Base-by-base conservation (phyloP, 2,329 filamentous ascomycete species). In the Colletotrichum brevisporum region DNA sequence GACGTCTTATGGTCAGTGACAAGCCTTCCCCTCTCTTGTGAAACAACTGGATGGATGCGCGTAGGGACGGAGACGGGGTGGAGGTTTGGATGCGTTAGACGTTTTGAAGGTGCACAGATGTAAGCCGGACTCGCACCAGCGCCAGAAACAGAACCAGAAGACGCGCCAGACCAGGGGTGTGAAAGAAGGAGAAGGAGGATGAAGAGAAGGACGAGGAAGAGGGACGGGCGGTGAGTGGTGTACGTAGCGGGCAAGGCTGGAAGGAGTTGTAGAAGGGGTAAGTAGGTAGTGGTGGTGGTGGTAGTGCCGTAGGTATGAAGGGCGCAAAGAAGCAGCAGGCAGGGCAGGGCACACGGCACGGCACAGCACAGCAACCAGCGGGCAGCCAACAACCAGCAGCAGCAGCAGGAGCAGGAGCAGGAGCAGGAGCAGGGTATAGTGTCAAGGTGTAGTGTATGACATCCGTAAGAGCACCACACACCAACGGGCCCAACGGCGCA, bases 21-120 rank as follows among this genome's bases (percentile, higher is more conserved):
- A 65, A 58, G 67, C 51, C 26, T 69, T 73, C 73, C 74, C 73
- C 75, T 75, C 69, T 75, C 72, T 73, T 73, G 77, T 78, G 76
- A 76, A 77, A 78, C 76, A 66, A 26, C 69, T 67, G 71, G 71
- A 71, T 67, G 71, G 71, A 71, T 73, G 71, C 53, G 71, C 13
- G 18, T 27, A 74, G 69, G 74, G 72, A 71, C 72, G 70, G 69
- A 58, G 67, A 70, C 58, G 60, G 54, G 53, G 63, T 16, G 60
- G 70, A 71, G 58, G 64, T 45, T 64, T 69, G 65, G 64, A 67
- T 63, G 71, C 55, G 68, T 58, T 71, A 67, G 66, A 72, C 55
- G 55, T 60, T 72, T 69, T 71, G 53, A 57, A 61, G 63, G 70
- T 63, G 70, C 71, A 73, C 67, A 73, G 68, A 66, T 69, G 62